A percentile compares a stretch with the other conserved stretches of the same genome.
These are phyloP conservation scores for Apiospora saccharicola DNA, from an alignment of 2,329 filamentous ascomycete species.

Conservation along the genomic window DNA sequence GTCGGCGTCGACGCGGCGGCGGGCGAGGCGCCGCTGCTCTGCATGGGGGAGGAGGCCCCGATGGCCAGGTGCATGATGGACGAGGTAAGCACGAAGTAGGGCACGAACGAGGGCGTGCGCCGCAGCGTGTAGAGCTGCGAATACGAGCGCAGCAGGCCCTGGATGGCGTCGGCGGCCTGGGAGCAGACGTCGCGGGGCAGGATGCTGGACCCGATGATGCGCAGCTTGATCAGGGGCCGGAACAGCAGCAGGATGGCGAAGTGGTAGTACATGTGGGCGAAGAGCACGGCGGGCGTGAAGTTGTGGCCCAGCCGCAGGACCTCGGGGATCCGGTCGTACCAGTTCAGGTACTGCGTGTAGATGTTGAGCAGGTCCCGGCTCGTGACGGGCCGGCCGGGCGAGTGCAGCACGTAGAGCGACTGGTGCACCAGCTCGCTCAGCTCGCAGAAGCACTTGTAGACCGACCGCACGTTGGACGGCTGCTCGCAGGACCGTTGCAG, in stretches of 20 bases:
- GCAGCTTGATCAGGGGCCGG: constrained; percentile 72
- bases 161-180: constrained; percentile 66
- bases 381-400: constrained; percentile 70
- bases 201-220: constrained; percentile 69
- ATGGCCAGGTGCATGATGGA: constrained; percentile 68
- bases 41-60: constrained; percentile 46
- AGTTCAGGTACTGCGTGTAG: constrained; percentile 74
- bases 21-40: constrained; percentile 34
- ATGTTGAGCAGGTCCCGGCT: constrained; percentile 68
- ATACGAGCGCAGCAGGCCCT: constrained; percentile 62
- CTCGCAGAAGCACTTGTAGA: constrained; percentile 74
- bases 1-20: constrained; percentile 34
- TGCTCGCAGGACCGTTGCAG: constrained; percentile 65
- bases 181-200: constrained; percentile 71
- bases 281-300: constrained; percentile 76
- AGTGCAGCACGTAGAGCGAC: constrained; percentile 75
- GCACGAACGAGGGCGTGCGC: constrained; percentile 67
- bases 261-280: constrained; percentile 78
- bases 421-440: constrained; percentile 78
- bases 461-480: constrained; percentile 72
- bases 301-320: constrained; percentile 70
- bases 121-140: constrained; percentile 65
- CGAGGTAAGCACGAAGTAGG: constrained; percentile 67
- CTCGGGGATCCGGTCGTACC: constrained; percentile 74
- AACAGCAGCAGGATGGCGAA: constrained; percentile 77